A percentile compares a stretch with the other conserved stretches of the same genome.
Evolutionary conservation across 768 basidiomycete species (phyloP).

Genomic region (Filobasidium wieringae): DNA sequence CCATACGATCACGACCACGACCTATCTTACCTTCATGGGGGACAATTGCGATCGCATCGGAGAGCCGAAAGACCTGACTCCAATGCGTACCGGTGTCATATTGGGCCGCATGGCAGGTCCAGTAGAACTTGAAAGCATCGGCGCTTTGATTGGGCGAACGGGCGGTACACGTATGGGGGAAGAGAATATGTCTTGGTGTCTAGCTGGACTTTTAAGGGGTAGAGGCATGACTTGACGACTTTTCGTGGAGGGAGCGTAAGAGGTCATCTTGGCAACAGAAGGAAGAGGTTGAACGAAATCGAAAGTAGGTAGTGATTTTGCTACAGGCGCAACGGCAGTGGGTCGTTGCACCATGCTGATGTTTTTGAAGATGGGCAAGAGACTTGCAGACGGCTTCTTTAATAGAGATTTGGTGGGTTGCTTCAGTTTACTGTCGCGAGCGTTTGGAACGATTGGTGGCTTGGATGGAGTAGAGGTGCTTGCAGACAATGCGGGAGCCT

Average conservation of each 20-base stretch:
- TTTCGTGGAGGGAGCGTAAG: background rate
- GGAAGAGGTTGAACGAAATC: background rate
- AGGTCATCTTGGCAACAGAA: background rate
- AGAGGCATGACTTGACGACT: background rate
- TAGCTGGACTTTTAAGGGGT: background rate
- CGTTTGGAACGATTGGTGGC: too few species aligned
- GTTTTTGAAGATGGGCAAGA: background rate
- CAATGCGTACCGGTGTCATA: background rate
- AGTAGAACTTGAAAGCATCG: background rate
- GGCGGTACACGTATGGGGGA: background rate
- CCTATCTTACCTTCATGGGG: background rate
- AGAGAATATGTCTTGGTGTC: background rate
- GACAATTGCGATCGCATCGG: background rate
- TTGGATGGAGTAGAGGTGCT: too few species aligned
- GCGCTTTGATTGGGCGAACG: background rate
- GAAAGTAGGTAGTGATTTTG: background rate
- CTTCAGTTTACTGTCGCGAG: background rate
- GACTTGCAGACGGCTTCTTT: background rate
- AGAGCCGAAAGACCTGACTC: background rate
- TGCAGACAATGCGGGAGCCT: too few species aligned
- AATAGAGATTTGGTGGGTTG: background rate
- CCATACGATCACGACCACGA: too few species aligned
- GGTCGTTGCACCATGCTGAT: background rate
- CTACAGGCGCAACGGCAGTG: background rate
- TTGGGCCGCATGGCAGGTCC: background rate